A percentile compares a stretch with the other conserved stretches of the same genome.
phyloP scores from a whole-genome alignment of 768 basidiomycete genomes.

The Fibroporia radiculosa region DNA sequence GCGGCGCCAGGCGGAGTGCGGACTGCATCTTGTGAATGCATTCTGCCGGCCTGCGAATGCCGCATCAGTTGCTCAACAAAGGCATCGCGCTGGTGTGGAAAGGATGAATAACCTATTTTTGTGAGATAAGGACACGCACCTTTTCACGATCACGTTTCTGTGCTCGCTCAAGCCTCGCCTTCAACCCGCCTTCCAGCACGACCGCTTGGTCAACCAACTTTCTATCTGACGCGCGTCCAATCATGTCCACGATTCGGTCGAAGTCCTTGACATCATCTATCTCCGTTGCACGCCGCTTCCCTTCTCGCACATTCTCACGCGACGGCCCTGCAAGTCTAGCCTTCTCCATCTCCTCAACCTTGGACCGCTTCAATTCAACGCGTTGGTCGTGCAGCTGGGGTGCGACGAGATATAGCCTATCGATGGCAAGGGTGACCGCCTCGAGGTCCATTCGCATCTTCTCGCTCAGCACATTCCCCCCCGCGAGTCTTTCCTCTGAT shows the following conservation, averaged over 20 bases:
- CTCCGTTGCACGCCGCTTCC: conserved; percentile 42
- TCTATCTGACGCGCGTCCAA: conserved; percentile 64
- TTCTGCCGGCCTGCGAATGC: conserved; percentile 66
- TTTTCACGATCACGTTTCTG: conserved; percentile 54
- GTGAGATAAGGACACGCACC: conserved; percentile 30
- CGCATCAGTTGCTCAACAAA: conserved; percentile 70
- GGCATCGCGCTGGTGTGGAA: conserved; percentile 42
- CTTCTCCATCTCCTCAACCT: conserved; percentile 66
- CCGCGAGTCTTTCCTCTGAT: conserved; percentile 3
- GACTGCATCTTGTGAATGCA: conserved; percentile 74
- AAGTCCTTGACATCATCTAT: conserved; percentile 40
- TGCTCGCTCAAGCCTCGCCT: conserved; percentile 44
- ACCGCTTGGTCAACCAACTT: conserved; percentile 66
- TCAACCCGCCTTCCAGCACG: conserved; percentile 53
- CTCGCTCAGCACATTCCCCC: conserved; percentile 36
- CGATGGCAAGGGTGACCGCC: conserved; percentile 79
- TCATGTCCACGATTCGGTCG: conserved; percentile 61
- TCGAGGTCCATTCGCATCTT: conserved; percentile 87
- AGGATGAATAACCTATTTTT: conserved; percentile 4
- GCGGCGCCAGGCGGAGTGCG: conserved; percentile 4
- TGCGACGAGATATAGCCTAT: conserved; percentile 75
- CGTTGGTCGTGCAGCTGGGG: conserved; percentile 91
- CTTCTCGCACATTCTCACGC: conserved; percentile 22
- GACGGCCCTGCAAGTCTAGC: conserved; percentile 41
- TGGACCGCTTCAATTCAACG: conserved; percentile 74